phyloP scores from a whole-genome alignment of 495 filamentous ascomycete species.

The Neurospora cerealis region DNA sequence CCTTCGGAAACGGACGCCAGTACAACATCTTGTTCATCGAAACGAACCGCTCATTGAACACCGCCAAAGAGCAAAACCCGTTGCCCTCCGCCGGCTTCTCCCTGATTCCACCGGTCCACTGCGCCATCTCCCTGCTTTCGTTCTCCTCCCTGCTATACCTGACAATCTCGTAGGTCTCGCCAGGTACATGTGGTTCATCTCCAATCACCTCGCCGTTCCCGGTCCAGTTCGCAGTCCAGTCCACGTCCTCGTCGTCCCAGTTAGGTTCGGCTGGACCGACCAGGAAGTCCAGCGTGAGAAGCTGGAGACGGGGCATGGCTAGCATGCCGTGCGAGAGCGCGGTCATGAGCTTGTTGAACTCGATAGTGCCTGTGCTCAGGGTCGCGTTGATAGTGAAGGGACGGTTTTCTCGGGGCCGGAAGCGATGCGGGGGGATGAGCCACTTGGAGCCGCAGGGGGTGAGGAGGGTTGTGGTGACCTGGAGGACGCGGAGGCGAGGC shows the following conservation, averaged over 20 bases:
- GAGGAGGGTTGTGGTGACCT: background rate
- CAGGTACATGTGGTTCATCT: background rate
- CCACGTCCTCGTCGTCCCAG: background rate
- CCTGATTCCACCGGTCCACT: background rate
- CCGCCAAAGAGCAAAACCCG: background rate
- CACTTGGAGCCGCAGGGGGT: background rate
- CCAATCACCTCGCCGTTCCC: background rate
- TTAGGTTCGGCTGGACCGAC: background rate
- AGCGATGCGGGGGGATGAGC: background rate
- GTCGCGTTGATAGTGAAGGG: background rate
- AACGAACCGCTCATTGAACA: background rate
- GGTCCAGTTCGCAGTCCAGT: background rate
- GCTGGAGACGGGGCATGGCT: background rate
- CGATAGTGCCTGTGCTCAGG: background rate
- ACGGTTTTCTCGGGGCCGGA: background rate
- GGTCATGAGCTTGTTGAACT: background rate
- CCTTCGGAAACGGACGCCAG: background rate
- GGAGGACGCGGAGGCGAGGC: background rate
- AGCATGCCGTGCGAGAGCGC: background rate
- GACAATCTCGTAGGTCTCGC: background rate
- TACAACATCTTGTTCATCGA: background rate
- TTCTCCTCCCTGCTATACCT: background rate
- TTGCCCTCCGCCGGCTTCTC: background rate
- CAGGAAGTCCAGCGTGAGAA: background rate
- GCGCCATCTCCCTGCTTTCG: background rate